Evolutionary conservation across 352 stramenopile genomes (phyloP), one percentile per base, ranked within the genome.

Genomic region (Blastocystis sp.): DNA sequence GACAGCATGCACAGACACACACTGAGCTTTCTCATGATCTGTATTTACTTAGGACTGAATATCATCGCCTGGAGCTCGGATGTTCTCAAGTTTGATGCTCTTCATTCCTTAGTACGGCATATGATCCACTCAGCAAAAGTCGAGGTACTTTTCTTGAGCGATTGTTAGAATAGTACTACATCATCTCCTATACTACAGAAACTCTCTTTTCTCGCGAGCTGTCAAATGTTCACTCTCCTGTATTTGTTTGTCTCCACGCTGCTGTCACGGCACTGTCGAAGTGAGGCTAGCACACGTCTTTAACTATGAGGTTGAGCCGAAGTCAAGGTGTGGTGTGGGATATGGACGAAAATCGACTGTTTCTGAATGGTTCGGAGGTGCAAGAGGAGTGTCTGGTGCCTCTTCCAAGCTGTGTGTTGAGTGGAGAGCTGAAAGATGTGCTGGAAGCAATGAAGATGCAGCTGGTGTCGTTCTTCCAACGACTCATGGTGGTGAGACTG

Each of bases 231-330:
- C 43, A 11, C 20, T 26, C 50, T 6, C 43, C 73, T 8, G 59
- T 84, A 37, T 84, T 84, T n/a, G 53, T 55, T 2, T 84, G 73
- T 45, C 43, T 84, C 18, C 41, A 68, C 50, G 34, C 43, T 26
- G 29, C 15, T 20, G 34, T 5, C 18, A 41, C 29, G 43, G 20
- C 26, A 9, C 3, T 66, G n/a, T 66, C 29, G 50, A 43, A 69
- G 73, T 84, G 20, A 11, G 8, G 11, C 39, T 45, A 53, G 2
- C 11, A 8, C 34, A 23, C 7, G 18, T 15, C 2, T 6, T 43
- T 66, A 23, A 84, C 6, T 18, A 39, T 3, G 26, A 84, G 73
- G n/a, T n/a, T 45, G 5, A 68, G 39, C 6, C 73, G 29, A 34
- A 34, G 29, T 5, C 47, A 68, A 9, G 15, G 26, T 6, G 34